Evolutionary conservation across 78 protist species (phyloP), one percentile per base, ranked within the genome.

Genomic region (Speleostelium caveatum): DNA sequence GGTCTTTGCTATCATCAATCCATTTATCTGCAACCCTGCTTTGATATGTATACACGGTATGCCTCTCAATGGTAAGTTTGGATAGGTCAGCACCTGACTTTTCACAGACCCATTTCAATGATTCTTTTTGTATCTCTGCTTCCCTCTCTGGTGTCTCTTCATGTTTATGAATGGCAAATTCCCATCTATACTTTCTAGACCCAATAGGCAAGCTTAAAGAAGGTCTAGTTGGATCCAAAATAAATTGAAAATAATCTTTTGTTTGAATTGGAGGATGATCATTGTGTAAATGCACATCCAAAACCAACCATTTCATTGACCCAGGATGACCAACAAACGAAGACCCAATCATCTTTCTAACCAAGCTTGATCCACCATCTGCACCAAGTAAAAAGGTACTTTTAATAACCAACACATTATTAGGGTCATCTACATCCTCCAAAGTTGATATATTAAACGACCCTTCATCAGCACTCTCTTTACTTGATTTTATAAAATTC

Each of bases 181-280:
- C 89, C 74, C 49, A 67, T 21, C 89, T 49, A 36, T 14, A 80
- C 19, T 68, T 49, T 30, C 56, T 33, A 1, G 41, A 32, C 6
- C 77, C 77, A 8, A 51, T 80, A 8, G 89, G 89, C 38, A 80
- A 41, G 12, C 68, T 16, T 17, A 80, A 2, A 0, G 41, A 19
- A 19, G 89, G 89, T 65, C 76, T 53, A 1, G 30, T 6, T 10
- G 89, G 89, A 51, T 80, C 41, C 30, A 67, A 68, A 22, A 68
- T 28, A 7, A 80, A 80, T 39, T 80, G 89, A 30, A 80, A 68
- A 26, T 33, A 67, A 26, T 38, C 12, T n/a, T n/a, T n/a, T n/a
- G n/a, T n/a, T 45, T 65, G 66, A 6, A 80, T 7, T n/a, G 38
- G 32, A 22, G 88, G 88, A 36, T 80, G 89, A 28, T 80, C 77